Percentiles rank a stretch among this genome's conserved stretches.
phyloP scores from a whole-genome alignment of 345 rosid genomes.

The Citrus unshiu region DNA sequence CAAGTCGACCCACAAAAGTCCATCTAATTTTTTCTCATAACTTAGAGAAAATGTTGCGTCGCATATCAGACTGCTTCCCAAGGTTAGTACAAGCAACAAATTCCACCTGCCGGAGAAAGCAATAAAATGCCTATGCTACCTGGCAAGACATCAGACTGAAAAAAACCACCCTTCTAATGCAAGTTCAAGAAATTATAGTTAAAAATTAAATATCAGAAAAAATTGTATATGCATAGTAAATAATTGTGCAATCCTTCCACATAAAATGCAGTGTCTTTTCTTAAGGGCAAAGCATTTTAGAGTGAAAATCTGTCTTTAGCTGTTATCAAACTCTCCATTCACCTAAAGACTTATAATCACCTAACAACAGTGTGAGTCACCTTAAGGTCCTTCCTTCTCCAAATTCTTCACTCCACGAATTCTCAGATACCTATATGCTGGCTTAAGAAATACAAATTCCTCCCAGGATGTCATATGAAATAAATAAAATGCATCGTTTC shows the following conservation, averaged over 20 bases:
- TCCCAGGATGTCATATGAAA: not conserved
- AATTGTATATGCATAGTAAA: not conserved
- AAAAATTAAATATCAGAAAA: not conserved
- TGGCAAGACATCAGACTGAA: not conserved
- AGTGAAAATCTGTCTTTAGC: not conserved
- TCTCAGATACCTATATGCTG: slow-evolving; percentile 7
- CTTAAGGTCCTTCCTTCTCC: not conserved
- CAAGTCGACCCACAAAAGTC: not conserved
- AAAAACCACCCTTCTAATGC: not conserved
- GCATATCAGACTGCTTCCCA: not conserved
- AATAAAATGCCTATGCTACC: not conserved
- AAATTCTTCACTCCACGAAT: not conserved
- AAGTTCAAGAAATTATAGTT: not conserved
- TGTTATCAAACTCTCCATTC: not conserved
- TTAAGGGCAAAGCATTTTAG: not conserved
- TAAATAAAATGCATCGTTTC: not conserved
- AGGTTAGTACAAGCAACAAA: not conserved
- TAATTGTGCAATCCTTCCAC: slow-evolving; percentile 2
- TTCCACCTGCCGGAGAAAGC: not conserved
- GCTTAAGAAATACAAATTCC: not conserved
- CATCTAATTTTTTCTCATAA: not conserved
- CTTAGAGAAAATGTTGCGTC: not conserved
- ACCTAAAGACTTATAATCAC: not conserved
- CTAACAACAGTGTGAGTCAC: not conserved
- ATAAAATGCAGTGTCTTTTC: not conserved